Base-by-base conservation (phyloP, 2,329 filamentous ascomycete genomes). In the Colletotrichum somersetense region DNA sequence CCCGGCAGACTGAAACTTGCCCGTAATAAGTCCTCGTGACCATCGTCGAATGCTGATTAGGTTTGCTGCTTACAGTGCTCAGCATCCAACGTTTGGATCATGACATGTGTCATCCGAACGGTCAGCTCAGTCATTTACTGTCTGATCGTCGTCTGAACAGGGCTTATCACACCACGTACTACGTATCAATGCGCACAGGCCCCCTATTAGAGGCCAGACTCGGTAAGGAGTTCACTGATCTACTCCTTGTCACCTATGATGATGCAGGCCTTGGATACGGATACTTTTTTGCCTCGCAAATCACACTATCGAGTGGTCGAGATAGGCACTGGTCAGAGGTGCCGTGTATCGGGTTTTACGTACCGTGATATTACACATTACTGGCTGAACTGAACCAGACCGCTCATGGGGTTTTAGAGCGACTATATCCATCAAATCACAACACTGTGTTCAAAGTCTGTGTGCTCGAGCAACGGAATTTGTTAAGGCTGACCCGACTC, bases 81-180 rank as follows among this genome's bases (percentile, higher is more conserved):
- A 48, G 44, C 38, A 58, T 42, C 42, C 52, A 35, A 46, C 58
- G n/a, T 40, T 56, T 46, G 61, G 48, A 38, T 56, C 46, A 50
- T 57, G 66, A 23, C 67, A 67, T 58, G 62, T 71, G 66, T 62
- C 67, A 73, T 73, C 67, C 71, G 67, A 71, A 71, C 71, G 57
- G 67, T 30, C 20, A 56, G 56, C 16, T 63, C 62, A 46, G 67
- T 40, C 18, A 5, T 26, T 33, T 58, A 38, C 62, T 30, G 71
- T 71, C 66, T 73, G 71, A 73, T 73, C 67, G 71, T 71, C 71
- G 50, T 67, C 67, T 73, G 62, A 71, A 62, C 56, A 62, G 62
- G 53, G 62, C 67, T 73, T 71, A n/a, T 56, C 56, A 20, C 52
- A 52, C 55, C 33, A 26, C 26, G 33, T 18, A 30, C 30, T 30